These are phyloP conservation scores for Neurospora sp. DNA, from an alignment of 495 filamentous ascomycete species.

Conservation along the genomic window DNA sequence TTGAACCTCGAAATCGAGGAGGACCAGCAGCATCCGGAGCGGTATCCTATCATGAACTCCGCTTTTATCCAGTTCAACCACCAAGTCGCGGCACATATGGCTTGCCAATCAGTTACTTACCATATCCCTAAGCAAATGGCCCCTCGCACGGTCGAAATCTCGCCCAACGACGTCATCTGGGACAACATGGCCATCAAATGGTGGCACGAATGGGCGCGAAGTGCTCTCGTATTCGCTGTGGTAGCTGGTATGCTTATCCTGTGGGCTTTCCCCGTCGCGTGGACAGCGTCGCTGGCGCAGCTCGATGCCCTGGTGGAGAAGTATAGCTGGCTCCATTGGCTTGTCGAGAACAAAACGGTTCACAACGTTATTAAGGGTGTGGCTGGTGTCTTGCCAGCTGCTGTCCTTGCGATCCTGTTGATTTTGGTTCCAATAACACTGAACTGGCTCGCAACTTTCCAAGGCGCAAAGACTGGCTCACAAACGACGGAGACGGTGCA, in stretches of 20 bases:
- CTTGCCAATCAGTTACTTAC: slow-evolving; percentile 84
- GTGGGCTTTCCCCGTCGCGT: slow-evolving; percentile 87
- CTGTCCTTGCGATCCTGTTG: slow-evolving; percentile 71
- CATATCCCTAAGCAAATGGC: slow-evolving; percentile 93
- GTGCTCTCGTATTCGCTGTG: slow-evolving; percentile 51
- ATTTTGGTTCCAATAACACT: slow-evolving; percentile 72
- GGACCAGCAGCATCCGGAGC: slow-evolving; percentile 78
- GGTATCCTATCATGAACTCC: slow-evolving; percentile 91
- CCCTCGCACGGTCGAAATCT: slow-evolving; percentile 84
- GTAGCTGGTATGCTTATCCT: slow-evolving; percentile 72
- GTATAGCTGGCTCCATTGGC: slow-evolving; percentile 61
- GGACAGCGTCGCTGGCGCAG: slow-evolving; percentile 73
- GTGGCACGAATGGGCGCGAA: slow-evolving; percentile 83
- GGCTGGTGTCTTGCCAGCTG: slow-evolving; percentile 77
- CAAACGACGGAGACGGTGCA: slow-evolving; percentile 74
- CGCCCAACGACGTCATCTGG: slow-evolving; percentile 91
- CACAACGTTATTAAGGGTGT: slow-evolving; percentile 58
- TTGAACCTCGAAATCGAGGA: slow-evolving; percentile 89
- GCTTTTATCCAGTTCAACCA: slow-evolving; percentile 99
- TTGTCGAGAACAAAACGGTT: slow-evolving; percentile 46
- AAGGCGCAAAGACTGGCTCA: slow-evolving; percentile 77
- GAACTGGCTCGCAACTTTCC: slow-evolving; percentile 53
- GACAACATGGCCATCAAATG: slow-evolving; percentile 95
- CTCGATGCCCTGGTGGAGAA: slow-evolving; percentile 54
- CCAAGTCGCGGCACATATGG: slow-evolving; percentile 96